Evolutionary conservation across 345 rosid genomes (phyloP).

Genomic region (Hypericum androsaemum): DNA sequence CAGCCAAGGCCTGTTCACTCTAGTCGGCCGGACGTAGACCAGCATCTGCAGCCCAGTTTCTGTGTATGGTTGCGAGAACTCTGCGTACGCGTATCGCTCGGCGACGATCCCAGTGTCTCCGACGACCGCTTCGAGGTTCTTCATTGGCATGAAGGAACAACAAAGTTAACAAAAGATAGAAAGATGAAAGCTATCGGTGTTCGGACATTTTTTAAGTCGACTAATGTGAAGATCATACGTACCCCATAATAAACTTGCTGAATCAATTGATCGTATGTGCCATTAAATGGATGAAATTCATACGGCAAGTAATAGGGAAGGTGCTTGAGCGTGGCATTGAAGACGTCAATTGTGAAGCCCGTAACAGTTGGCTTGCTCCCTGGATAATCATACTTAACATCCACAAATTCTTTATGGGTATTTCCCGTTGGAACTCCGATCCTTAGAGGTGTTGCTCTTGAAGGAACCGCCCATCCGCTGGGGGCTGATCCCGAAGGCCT

Average conservation of each 20-base stretch:
- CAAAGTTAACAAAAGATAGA: no score
- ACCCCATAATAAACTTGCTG: constrained; percentile 6
- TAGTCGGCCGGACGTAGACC: background rate
- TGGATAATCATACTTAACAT: background rate
- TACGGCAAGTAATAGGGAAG: constrained; percentile 13
- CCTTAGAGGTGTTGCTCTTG: constrained; percentile 1
- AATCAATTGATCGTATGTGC: constrained; percentile 16
- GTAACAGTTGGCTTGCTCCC: constrained; percentile 5
- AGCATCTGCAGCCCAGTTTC: constrained; percentile 16
- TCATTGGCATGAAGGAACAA: background rate
- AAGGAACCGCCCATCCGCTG: constrained; percentile 14
- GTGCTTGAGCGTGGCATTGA: constrained; percentile 1
- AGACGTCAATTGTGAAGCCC: constrained; percentile 14
- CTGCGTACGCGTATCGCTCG: constrained; percentile 8
- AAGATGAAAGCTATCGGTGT: no score
- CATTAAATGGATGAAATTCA: constrained; percentile 7
- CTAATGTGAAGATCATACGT: no score
- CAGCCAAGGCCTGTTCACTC: constrained; percentile 13
- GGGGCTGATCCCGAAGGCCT: constrained; percentile 11
- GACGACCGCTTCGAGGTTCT: constrained; percentile 20
- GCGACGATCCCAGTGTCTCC: constrained; percentile 20
- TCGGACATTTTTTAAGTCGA: no score
- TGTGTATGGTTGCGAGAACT: constrained; percentile 22
- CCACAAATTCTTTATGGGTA: constrained; percentile 13
- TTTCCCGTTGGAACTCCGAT: constrained; percentile 15